phyloP scores from a whole-genome alignment of 140 eudicot genomes.

The Anethum foeniculum region DNA sequence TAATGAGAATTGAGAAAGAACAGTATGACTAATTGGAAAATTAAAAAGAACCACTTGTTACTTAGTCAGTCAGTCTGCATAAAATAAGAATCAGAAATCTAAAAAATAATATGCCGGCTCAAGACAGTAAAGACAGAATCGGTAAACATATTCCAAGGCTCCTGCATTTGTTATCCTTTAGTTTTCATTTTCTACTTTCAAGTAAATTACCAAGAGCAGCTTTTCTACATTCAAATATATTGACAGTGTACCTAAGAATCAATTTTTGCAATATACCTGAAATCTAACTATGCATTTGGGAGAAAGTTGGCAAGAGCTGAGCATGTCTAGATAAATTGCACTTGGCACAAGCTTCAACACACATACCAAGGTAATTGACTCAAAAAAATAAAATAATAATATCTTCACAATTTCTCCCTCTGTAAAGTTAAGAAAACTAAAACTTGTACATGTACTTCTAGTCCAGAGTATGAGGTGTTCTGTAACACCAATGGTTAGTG shows the following conservation, averaged over 20 bases:
- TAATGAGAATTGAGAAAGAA: neutral
- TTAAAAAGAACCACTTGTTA: neutral
- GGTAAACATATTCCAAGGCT: neutral
- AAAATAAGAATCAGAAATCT: neutral
- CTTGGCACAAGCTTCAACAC: too few relatives aligned
- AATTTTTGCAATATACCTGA: neutral
- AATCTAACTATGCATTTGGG: neutral
- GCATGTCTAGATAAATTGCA: neutral
- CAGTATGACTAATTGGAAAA: neutral
- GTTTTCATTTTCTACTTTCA: neutral
- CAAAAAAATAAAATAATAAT: too few relatives aligned
- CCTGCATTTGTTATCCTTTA: neutral
- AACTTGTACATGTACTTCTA: too few relatives aligned
- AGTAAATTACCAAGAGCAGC: neutral
- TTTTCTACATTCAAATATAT: neutral
- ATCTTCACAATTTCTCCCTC: too few relatives aligned
- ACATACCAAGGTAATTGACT: too few relatives aligned
- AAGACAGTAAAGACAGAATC: neutral
- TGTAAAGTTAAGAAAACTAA: too few relatives aligned
- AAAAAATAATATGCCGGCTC: neutral
- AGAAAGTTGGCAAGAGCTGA: neutral
- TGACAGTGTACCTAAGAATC: neutral
- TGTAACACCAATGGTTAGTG: neutral
- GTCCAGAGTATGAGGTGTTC: too few relatives aligned
- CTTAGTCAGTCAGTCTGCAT: neutral